Base-by-base conservation (phyloP, 495 filamentous ascomycete genomes). In the Lasiosphaeris hirsuta region DNA sequence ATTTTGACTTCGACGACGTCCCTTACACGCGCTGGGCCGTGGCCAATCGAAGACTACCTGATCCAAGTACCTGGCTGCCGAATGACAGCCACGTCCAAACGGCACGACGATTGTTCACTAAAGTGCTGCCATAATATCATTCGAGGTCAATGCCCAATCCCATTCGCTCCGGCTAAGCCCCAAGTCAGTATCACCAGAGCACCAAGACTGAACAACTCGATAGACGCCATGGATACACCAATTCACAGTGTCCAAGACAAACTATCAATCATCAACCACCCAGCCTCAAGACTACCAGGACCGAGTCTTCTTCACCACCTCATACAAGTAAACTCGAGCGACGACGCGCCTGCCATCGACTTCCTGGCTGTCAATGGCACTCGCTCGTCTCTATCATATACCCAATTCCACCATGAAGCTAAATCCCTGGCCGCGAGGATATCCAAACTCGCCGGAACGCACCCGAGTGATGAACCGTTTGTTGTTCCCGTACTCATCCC, bases 401-500 rank as follows among this genome's bases (percentile, higher is more conserved):
- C 63, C 8, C 62, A 82, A 10, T 71, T 92, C n/a, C 82, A 90
- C 58, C 57, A 59, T 15, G 68, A 76, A 1, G 84, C 86, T 0
- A 72, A 81, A 14, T 54, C 62, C 9, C 69, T 90, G 8, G 84
- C 86, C 9, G 46, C 61, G 14, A 62, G 72, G 35, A 80, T 89
- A 35, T 59, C 61, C 9, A 62, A 63, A 38, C 63, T 78, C 14
- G 49, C 44, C 11, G 48, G 51, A 5, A 10, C 17, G 13, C 45
- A 38, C 0, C 36, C 14, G 7, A 48, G 23, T 9, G 36, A 52
- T 2, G 42, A 59, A 11, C 57, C 62, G 18, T 70, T 76, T 23
- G 76, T 91, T n/a, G 76, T 94, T 14, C 90, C 90, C 0, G 73
- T 94, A 7, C 78, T 92, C 8, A 64, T 91, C 5, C 83, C 84